A percentile compares a stretch with the other conserved stretches of the same genome.
phyloP scores from a whole-genome alignment of 257 asterid genomes.

The Solanum medicagineum region DNA sequence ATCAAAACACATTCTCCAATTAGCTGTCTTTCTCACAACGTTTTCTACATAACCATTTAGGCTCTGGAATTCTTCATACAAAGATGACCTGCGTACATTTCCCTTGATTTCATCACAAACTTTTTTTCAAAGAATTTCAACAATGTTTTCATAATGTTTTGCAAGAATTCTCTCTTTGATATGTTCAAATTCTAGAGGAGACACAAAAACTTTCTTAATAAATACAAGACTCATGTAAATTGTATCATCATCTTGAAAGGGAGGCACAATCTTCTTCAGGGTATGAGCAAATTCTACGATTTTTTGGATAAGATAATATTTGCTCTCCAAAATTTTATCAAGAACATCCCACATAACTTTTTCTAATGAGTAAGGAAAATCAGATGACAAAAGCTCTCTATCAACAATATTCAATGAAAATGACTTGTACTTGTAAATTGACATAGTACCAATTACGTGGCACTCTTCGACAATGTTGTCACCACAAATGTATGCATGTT shows the following conservation, averaged over 20 bases:
- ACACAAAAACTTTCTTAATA: too few species aligned
- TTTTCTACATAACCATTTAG: neutral
- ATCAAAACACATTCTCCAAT: neutral
- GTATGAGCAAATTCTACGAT: neutral
- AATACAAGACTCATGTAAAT: rapidly evolving
- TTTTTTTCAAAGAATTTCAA: neutral
- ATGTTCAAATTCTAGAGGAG: neutral
- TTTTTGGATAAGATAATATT: neutral
- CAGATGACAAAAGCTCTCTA: neutral
- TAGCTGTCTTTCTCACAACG: neutral
- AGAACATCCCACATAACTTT: neutral
- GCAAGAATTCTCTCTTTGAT: neutral
- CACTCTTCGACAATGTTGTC: neutral
- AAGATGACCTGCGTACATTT: neutral
- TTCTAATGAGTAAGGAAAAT: neutral
- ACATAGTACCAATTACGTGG: neutral
- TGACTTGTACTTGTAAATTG: neutral
- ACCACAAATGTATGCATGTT: neutral
- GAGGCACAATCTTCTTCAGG: neutral
- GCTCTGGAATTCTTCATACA: neutral
- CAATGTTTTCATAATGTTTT: neutral
- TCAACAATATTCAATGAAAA: neutral
- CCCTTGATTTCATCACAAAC: neutral
- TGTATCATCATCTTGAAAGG: neutral
- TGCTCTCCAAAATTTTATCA: neutral